Conservation (phyloP, 2,329 filamentous ascomycete species). For the Whalleya microplaca region DNA sequence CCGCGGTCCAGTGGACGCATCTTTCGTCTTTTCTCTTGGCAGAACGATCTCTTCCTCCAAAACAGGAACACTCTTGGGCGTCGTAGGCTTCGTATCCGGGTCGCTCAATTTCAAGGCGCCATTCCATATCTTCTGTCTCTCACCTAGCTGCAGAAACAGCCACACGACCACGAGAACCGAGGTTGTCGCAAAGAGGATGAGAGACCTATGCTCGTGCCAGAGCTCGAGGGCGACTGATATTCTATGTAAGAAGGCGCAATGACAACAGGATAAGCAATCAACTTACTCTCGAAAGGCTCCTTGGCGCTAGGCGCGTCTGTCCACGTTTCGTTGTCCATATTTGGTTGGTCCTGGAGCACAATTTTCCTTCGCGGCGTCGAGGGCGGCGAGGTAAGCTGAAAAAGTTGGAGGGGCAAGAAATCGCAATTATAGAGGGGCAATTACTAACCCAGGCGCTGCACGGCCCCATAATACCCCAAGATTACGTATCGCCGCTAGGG, state of each 20-base stretch:
- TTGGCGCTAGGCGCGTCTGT: conserved; percentile 7
- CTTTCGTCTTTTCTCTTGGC: conserved; percentile 30
- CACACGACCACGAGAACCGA: conserved; percentile 41
- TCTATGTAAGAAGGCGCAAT: neutral
- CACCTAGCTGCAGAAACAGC: conserved; percentile 37
- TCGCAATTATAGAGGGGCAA: conserved; percentile 21
- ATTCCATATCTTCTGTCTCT: conserved; percentile 25
- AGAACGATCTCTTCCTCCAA: conserved; percentile 22
- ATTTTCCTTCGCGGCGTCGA: neutral
- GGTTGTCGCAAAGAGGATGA: conserved; percentile 45
- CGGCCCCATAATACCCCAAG: conserved; percentile 18
- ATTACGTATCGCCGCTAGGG: conserved; percentile 1
- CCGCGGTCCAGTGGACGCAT: conserved; percentile 47
- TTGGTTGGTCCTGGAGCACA: neutral
- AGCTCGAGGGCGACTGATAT: conserved; percentile 41
- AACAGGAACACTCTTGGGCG: neutral
- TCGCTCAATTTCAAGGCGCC: conserved; percentile 30
- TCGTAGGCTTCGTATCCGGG: conserved; percentile 8
- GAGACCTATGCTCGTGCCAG: conserved; percentile 53
- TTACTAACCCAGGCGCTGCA: neutral
- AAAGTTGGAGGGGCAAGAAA: conserved; percentile 16
- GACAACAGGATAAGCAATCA: neutral
- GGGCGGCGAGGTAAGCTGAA: no score
- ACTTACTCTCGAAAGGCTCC: conserved; percentile 11
- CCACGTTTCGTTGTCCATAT: conserved; percentile 16